Percentiles rank a stretch among this genome's conserved stretches.
Evolutionary conservation across 768 basidiomycete species (phyloP).

Genomic region (Clathrus columnatus): DNA sequence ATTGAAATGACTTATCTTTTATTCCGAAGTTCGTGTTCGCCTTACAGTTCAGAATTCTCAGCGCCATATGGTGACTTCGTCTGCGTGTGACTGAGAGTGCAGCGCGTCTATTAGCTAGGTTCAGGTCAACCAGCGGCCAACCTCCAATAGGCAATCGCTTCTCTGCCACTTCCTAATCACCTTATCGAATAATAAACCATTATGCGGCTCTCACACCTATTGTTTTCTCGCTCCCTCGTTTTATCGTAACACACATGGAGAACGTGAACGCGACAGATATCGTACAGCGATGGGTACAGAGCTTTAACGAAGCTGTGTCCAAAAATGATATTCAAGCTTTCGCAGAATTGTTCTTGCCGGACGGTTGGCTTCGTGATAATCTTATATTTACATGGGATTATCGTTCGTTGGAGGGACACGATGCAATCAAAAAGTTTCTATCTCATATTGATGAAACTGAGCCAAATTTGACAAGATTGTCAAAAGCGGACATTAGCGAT

Average conservation of each 20-base stretch:
- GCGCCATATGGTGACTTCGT: no score
- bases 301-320: slow-evolving; percentile 17
- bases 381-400: slow-evolving; percentile 37
- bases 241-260: no score
- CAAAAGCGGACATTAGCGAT: slow-evolving; percentile 18
- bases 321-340: slow-evolving; percentile 18
- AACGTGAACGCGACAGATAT: not conserved
- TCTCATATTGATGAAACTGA: slow-evolving; percentile 12
- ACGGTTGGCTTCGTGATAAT: slow-evolving; percentile 34
- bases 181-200: no score
- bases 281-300: slow-evolving; percentile 20
- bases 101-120: no score
- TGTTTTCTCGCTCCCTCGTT: no score
- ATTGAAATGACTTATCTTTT: not conserved
- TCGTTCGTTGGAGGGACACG: slow-evolving; percentile 27
- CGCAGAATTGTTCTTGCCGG: slow-evolving; percentile 22
- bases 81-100: no score
- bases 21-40: no score
- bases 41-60: no score
- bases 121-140: no score
- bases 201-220: no score
- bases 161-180: no score
- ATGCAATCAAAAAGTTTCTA: slow-evolving; percentile 28
- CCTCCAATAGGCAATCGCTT: no score
- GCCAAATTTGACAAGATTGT: not conserved